Evolutionary conservation across 2,329 filamentous ascomycete species (phyloP).

Genomic region (Hirsutella minnesotensis): DNA sequence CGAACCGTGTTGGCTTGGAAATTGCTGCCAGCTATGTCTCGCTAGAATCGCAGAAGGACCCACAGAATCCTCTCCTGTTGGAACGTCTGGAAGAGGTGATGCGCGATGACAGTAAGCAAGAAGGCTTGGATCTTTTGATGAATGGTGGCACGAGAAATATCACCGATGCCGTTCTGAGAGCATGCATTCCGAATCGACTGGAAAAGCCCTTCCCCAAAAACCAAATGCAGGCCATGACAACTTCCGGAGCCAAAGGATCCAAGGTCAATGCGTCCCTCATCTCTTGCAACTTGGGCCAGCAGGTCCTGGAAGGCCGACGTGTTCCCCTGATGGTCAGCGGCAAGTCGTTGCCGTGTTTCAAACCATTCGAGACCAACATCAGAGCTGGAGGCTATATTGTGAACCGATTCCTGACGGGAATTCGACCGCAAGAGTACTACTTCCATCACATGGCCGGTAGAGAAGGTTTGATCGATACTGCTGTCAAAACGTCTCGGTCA

Average conservation of each 20-base stretch:
- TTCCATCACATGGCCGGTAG: slow-evolving; percentile 99
- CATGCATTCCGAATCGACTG: slow-evolving; percentile 70
- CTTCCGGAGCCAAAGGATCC: slow-evolving; percentile 87
- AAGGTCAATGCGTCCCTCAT: slow-evolving; percentile 94
- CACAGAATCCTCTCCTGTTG: slow-evolving; percentile 58
- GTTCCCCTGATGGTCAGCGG: slow-evolving; percentile 97
- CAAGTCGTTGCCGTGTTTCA: slow-evolving; percentile 90
- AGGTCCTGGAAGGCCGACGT: slow-evolving; percentile 86
- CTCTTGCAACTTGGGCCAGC: slow-evolving; percentile 93
- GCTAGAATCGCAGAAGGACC: slow-evolving; percentile 52
- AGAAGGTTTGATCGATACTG: slow-evolving; percentile 97
- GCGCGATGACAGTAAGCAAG: slow-evolving; percentile 83
- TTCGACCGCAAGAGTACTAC: slow-evolving; percentile 94
- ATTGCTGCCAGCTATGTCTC: slow-evolving; percentile 85
- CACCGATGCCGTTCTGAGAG: slow-evolving; percentile 65
- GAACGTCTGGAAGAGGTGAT: slow-evolving; percentile 78
- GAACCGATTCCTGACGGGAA: slow-evolving; percentile 94
- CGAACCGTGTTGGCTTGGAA: slow-evolving; percentile 58
- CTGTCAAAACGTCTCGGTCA: slow-evolving; percentile 94
- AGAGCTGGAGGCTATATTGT: slow-evolving; percentile 88
- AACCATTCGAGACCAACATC: slow-evolving; percentile 78
- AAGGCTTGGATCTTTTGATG: slow-evolving; percentile 77
- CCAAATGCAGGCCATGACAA: slow-evolving; percentile 98
- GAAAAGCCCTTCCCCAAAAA: slow-evolving; percentile 91
- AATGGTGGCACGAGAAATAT: slow-evolving; percentile 59